phyloP scores from a whole-genome alignment of 352 stramenopile genomes.

The Phytophthora pinifolia region DNA sequence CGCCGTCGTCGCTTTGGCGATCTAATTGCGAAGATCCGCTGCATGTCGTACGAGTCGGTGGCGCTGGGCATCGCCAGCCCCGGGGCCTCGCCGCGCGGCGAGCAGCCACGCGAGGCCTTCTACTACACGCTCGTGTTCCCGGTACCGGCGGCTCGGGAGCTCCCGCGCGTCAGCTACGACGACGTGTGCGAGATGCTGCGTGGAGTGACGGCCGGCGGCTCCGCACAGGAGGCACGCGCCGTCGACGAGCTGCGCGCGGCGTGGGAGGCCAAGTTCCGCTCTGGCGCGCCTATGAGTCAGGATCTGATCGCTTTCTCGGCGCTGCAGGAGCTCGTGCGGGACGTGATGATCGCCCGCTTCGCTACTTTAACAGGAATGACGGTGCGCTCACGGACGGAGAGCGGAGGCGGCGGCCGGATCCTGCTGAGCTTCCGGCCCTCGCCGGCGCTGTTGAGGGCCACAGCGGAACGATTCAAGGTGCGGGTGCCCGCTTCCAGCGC shows the following conservation, averaged over 20 bases:
- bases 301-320: constrained; percentile 55
- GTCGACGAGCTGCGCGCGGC: constrained; percentile 51
- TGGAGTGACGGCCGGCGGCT: constrained; percentile 46
- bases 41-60: constrained; percentile 51
- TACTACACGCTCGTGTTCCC: constrained; percentile 80
- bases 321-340: constrained; percentile 68
- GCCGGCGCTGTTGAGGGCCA: constrained; percentile 39
- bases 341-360: constrained; percentile 71
- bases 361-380: constrained; percentile 43
- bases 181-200: constrained; percentile 54
- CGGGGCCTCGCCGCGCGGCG: constrained; percentile 42
- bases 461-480: constrained; percentile 45
- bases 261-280: constrained; percentile 76
- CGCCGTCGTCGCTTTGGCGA: constrained; percentile 9
- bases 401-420: constrained; percentile 17
- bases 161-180: constrained; percentile 46
- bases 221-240: constrained; percentile 39
- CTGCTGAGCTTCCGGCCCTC: constrained; percentile 61
- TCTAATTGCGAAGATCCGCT: not conserved
- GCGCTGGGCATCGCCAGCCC: constrained; percentile 40
- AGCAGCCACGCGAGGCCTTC: constrained; percentile 36
- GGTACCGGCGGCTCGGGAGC: constrained; percentile 1
- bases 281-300: constrained; percentile 32
- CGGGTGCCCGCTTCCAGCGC: constrained; percentile 49
- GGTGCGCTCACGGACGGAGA: constrained; percentile 10